Percentiles rank a stretch among this genome's conserved stretches.
Evolutionary conservation across 2,329 filamentous ascomycete genomes (phyloP).

Genomic region (Colletotrichum sp.): DNA sequence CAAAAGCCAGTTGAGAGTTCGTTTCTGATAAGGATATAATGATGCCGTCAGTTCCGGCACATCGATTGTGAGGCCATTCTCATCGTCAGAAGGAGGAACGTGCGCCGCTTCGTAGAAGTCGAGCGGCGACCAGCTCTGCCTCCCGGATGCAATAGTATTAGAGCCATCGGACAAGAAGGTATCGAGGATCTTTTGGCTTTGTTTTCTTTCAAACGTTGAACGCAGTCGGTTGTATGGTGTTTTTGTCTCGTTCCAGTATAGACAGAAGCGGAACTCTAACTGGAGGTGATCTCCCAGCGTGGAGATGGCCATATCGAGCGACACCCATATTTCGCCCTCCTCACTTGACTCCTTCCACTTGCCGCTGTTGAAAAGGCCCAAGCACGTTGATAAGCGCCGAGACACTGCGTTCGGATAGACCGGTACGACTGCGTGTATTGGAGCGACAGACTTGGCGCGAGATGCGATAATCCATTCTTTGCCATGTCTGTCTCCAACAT

Average conservation of each 20-base stretch:
- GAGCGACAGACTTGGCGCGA: background rate
- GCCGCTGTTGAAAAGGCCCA: constrained; percentile 10
- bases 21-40: constrained; percentile 75
- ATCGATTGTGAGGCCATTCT: constrained; percentile 39
- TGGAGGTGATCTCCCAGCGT: constrained; percentile 27
- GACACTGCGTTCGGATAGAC: background rate
- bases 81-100: constrained; percentile 56
- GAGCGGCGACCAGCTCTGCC: constrained; percentile 47
- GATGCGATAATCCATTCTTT: background rate
- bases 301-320: constrained; percentile 34
- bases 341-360: constrained; percentile 17
- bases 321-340: constrained; percentile 36
- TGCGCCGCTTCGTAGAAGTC: constrained; percentile 75
- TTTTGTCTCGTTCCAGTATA: constrained; percentile 49
- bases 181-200: constrained; percentile 41
- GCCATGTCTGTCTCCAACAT: background rate
- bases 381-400: background rate
- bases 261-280: constrained; percentile 36
- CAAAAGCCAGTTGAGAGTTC: constrained; percentile 74
- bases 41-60: constrained; percentile 51
- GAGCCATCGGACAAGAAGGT: constrained; percentile 36
- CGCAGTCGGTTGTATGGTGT: constrained; percentile 36
- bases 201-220: constrained; percentile 29
- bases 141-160: constrained; percentile 24
- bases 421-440: background rate